Conservation (phyloP, 2,329 filamentous ascomycete species). For the Stenocarpella maydis region DNA sequence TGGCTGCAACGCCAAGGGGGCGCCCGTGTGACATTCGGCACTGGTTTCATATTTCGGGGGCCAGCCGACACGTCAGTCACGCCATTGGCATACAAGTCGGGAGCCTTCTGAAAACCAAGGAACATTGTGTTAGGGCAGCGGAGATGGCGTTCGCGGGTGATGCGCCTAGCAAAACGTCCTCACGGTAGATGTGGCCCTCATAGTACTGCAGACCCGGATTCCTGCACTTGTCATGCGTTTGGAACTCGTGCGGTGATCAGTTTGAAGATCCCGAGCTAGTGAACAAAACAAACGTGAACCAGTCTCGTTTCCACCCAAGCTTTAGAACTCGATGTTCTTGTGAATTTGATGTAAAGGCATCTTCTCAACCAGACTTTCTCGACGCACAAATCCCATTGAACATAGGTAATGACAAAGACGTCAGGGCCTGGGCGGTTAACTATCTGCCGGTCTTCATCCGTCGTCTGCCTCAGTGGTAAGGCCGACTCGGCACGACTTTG, state of each 20-base stretch:
- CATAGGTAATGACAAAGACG: neutral
- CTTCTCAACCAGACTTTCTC: neutral
- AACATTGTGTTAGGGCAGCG: constrained; percentile 2
- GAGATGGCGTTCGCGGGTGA: constrained; percentile 10
- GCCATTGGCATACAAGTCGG: neutral
- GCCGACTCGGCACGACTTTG: neutral
- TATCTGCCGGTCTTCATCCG: neutral
- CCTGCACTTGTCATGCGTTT: neutral
- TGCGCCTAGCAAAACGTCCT: neutral
- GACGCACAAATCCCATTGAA: neutral
- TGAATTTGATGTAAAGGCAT: neutral
- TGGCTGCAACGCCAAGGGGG: neutral
- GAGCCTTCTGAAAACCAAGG: neutral
- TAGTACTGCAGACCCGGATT: neutral
- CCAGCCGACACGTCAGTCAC: neutral
- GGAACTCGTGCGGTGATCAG: neutral
- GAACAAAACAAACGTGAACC: neutral
- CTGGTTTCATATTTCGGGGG: constrained; percentile 22
- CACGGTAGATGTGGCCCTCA: neutral
- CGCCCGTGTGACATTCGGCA: neutral
- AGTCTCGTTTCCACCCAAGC: too few species aligned
- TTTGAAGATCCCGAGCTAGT: neutral
- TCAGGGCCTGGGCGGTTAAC: too few species aligned
- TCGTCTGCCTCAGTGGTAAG: neutral
- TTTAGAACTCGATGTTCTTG: too few species aligned